A percentile compares a stretch with the other conserved stretches of the same genome.
Conservation (phyloP, 805 yeast genomes). For the Saccharomycopsis capsularis region DNA sequence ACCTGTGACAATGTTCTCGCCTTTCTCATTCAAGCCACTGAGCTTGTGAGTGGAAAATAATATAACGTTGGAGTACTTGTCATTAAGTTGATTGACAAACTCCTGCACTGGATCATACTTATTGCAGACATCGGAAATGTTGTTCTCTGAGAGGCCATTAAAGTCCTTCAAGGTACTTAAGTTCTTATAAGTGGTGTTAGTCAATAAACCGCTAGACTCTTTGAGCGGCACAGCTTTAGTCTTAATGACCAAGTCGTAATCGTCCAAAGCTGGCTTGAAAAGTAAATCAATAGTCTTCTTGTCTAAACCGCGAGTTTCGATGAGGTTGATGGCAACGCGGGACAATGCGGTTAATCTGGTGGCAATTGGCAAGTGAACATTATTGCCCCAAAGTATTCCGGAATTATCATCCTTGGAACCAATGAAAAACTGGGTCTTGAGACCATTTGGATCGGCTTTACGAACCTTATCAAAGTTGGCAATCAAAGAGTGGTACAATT, state of each 20-base stretch:
- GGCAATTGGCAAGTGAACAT: conserved; percentile 65
- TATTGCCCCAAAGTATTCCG: conserved; percentile 76
- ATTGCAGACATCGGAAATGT: conserved; percentile 33
- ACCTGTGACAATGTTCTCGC: conserved; percentile 67
- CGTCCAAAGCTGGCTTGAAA: conserved; percentile 77
- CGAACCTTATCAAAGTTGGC: conserved; percentile 63
- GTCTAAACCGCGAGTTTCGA: conserved; percentile 28
- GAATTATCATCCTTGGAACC: conserved; percentile 81
- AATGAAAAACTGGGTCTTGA: conserved; percentile 72
- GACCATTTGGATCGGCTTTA: conserved; percentile 72
- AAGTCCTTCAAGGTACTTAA: conserved; percentile 30
- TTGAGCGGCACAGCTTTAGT: conserved; percentile 40
- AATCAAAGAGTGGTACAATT: conserved; percentile 54
- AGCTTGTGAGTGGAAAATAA: conserved; percentile 60
- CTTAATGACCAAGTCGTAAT: conserved; percentile 73
- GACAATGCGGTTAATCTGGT: conserved; percentile 83
- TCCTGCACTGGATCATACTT: conserved; percentile 57
- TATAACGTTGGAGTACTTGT: conserved; percentile 58
- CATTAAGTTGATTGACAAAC: conserved; percentile 52
- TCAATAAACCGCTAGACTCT: conserved; percentile 49
- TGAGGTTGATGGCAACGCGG: conserved; percentile 57
- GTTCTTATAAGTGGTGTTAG: conserved; percentile 53
- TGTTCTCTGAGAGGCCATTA: conserved; percentile 31
- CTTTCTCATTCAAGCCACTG: conserved; percentile 44
- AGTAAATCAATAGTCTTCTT: conserved; percentile 42